Percentiles rank a stretch among this genome's conserved stretches.
These are phyloP conservation scores for Solidago caesia DNA, from an alignment of 129 eudicot species.

Conservation along the genomic window DNA sequence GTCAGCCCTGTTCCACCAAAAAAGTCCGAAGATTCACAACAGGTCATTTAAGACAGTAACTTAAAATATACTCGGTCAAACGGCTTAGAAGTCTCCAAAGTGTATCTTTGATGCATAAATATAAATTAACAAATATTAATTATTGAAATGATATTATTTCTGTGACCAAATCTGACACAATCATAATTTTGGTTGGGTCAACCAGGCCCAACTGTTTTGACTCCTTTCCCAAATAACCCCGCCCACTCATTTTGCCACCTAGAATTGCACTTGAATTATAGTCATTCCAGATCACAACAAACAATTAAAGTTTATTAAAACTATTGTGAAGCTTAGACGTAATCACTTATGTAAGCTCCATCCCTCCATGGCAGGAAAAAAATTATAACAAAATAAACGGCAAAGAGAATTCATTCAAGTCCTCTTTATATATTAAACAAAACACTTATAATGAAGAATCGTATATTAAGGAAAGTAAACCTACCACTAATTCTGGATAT, in stretches of 20 bases:
- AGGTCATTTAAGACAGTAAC: too few relatives aligned
- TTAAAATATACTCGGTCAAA: not conserved
- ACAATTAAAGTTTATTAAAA: not conserved
- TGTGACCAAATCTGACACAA: slow-evolving; percentile 5
- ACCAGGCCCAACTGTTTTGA: too few relatives aligned
- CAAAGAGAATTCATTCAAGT: too few relatives aligned
- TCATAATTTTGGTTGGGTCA: too few relatives aligned
- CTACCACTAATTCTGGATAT: slow-evolving; percentile 77
- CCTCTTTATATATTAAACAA: not conserved
- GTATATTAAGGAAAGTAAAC: slow-evolving; percentile 27
- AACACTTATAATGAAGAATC: not conserved
- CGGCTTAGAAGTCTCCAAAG: not conserved
- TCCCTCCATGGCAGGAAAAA: too few relatives aligned
- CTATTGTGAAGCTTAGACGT: not conserved
- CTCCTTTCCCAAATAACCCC: not conserved
- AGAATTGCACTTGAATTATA: not conserved
- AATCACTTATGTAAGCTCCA: slow-evolving; percentile 11
- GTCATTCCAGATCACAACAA: slow-evolving; percentile 6
- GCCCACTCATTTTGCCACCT: not conserved
- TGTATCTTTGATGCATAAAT: not conserved
- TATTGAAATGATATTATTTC: not conserved
- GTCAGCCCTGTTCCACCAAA: not conserved
- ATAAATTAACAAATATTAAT: not conserved
- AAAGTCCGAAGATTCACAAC: too few relatives aligned
- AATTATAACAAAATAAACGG: too few relatives aligned